These are phyloP conservation scores for Danielia reshetovae DNA, from an alignment of 805 yeast species.

Conservation along the genomic window DNA sequence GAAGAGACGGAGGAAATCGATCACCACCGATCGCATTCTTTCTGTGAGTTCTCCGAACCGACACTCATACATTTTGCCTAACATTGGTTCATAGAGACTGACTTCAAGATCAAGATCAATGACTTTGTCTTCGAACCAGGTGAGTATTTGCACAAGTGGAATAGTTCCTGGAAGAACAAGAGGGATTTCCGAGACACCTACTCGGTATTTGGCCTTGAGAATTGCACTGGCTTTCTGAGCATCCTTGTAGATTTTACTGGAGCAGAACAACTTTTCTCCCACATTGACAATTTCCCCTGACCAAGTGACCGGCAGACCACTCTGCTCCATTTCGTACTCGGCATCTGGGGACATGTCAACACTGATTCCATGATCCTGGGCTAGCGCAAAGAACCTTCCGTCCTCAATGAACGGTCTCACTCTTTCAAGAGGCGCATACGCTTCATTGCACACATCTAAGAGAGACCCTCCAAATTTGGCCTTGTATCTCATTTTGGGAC, in stretches of 20 bases:
- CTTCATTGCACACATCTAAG: constrained; percentile 49
- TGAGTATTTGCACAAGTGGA: constrained; percentile 44
- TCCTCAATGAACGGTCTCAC: constrained; percentile 24
- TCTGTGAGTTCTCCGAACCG: constrained; percentile 20
- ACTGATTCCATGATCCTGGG: constrained; percentile 11
- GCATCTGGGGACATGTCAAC: constrained; percentile 6
- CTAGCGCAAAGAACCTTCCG: constrained; percentile 31
- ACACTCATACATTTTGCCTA: constrained; percentile 18
- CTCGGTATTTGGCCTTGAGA: constrained; percentile 12
- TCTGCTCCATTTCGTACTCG: constrained; percentile 7
- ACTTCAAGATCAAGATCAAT: constrained; percentile 17
- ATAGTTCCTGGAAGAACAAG: constrained; percentile 48
- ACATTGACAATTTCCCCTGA: constrained; percentile 5
- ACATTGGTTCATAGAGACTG: constrained; percentile 10
- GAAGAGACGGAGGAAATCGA: constrained; percentile 42
- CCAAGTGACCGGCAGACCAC: constrained; percentile 6
- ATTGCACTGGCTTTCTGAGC: constrained; percentile 17
- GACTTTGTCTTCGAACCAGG: constrained; percentile 26
- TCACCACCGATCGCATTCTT: constrained; percentile 22
- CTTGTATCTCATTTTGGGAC: constrained; percentile 81
- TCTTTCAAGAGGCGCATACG: constrained; percentile 37
- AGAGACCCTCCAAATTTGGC: constrained; percentile 73
- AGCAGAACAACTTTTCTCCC: constrained; percentile 6
- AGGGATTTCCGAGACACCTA: constrained; percentile 25
- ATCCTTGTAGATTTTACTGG: constrained; percentile 8